Percentiles rank a stretch among this genome's conserved stretches.
Conservation (phyloP, 1,284 basidiomycete species). For the Stygiomarasmius scandens region DNA sequence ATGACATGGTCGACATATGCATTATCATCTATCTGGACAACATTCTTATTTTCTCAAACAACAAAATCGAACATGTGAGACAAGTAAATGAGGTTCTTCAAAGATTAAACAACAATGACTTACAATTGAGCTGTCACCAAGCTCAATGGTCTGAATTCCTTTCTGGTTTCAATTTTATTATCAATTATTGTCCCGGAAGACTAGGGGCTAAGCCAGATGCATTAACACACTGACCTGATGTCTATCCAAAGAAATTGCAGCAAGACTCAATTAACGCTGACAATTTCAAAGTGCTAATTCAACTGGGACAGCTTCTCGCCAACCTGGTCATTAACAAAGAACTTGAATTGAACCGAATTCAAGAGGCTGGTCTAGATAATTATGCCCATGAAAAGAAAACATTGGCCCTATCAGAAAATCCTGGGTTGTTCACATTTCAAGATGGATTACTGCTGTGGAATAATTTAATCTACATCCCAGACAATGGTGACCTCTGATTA, state of each 20-base stretch:
- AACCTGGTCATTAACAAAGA: background rate
- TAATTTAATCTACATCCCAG: background rate
- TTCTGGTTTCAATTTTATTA: constrained; percentile 23
- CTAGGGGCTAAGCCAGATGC: constrained; percentile 29
- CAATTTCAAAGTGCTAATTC: constrained; percentile 19
- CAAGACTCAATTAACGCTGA: background rate
- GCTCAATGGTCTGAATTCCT: constrained; percentile 31
- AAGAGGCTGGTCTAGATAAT: background rate
- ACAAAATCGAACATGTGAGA: constrained; percentile 18
- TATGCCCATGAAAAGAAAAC: background rate
- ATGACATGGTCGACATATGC: constrained; percentile 32
- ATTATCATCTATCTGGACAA: constrained; percentile 38
- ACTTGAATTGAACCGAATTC: background rate
- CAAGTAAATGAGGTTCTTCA: constrained; percentile 34
- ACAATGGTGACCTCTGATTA: background rate
- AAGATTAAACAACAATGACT: constrained; percentile 29
- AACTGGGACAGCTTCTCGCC: constrained; percentile 23
- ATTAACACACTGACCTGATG: constrained; percentile 25
- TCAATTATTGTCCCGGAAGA: constrained; percentile 28
- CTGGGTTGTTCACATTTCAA: background rate
- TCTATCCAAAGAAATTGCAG: constrained; percentile 11
- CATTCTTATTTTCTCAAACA: constrained; percentile 28
- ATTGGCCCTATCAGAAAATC: background rate
- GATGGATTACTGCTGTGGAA: background rate
- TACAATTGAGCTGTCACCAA: constrained; percentile 33